Evolutionary conservation across 768 basidiomycete genomes (phyloP).

Genomic region (Favolaschia claudopus): DNA sequence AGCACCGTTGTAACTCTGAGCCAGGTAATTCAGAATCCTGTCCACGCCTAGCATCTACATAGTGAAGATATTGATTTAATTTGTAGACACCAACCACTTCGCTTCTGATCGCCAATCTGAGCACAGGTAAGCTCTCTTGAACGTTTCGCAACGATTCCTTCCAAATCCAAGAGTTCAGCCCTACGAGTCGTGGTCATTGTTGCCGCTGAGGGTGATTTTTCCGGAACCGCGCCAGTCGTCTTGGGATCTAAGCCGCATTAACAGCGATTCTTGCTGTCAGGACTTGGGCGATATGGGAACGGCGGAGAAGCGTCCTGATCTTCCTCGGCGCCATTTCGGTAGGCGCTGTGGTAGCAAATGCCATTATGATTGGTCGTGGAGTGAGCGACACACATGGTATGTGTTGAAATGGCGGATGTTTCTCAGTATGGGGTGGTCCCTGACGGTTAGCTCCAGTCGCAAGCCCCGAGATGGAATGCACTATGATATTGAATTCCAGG

Average conservation of each 20-base stretch:
- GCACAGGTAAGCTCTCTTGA: background rate
- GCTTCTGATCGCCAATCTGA: background rate
- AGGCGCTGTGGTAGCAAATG: background rate
- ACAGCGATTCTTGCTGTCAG: constrained; percentile 30
- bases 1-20: constrained; percentile 11
- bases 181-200: constrained; percentile 10
- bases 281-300: constrained; percentile 36
- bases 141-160: background rate
- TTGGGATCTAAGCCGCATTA: background rate
- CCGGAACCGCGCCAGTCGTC: background rate
- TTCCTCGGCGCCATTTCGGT: constrained; percentile 10
- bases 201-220: constrained; percentile 7
- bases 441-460: background rate
- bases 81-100: constrained; percentile 8
- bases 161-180: background rate
- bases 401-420: background rate
- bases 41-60: too few relatives aligned
- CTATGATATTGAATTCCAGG: background rate
- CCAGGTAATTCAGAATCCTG: background rate
- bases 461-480: background rate
- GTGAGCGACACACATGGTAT: constrained; percentile 6
- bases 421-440: background rate
- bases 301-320: constrained; percentile 12
- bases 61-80: too few relatives aligned
- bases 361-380: background rate